Base-by-base conservation (phyloP, 2,329 filamentous ascomycete species). In the Epichloe amarillans region DNA sequence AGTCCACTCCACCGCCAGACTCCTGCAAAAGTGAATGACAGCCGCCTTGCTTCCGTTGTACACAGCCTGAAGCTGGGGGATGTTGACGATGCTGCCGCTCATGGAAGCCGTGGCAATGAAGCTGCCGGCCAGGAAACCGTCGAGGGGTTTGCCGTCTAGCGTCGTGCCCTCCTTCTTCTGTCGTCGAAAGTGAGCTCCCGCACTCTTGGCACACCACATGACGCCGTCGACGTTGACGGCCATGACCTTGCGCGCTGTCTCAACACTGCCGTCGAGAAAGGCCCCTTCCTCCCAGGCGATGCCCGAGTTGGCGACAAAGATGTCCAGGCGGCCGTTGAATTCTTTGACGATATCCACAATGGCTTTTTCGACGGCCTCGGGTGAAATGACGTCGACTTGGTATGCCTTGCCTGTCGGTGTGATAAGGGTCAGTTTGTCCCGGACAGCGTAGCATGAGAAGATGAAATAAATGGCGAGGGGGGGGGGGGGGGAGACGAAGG, bases 101-200 rank as follows among this genome's bases (percentile, higher is more conserved):
- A 91, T 90, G 52, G 80, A 85, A 1, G 86, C 83, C 6, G 87
- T 91, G 26, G 83, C 83, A 57, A 91, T 80, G 65, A 91, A 88
- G 63, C 80, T 84, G 21, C 86, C 85, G 26, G 75, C 71, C 2
- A 69, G 72, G 62, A 77, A 86, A 56, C 75, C 72, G 47, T 79
- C 72, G 23, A 86, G 69, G 60, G 74, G 73, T 62, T 79, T 74
- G 52, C 83, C 83, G 61, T 82, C 73, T 43, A 76, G 57, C 26
- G 80, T 79, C 0, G 79, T 83, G 21, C 80, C 77, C 62, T 87
- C 80, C 53, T 76, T 69, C 70, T 83, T 83, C 64, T 89, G 84
- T 30, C 82, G 72, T 45, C 82, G 71, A 72, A 83, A 91, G 64
- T 87, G 79, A 47, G 73, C 69, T 7, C 82, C 86, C 0, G 84